Conservation (phyloP, 169 alveolate genomes). For the Eimeria mitis region DNA sequence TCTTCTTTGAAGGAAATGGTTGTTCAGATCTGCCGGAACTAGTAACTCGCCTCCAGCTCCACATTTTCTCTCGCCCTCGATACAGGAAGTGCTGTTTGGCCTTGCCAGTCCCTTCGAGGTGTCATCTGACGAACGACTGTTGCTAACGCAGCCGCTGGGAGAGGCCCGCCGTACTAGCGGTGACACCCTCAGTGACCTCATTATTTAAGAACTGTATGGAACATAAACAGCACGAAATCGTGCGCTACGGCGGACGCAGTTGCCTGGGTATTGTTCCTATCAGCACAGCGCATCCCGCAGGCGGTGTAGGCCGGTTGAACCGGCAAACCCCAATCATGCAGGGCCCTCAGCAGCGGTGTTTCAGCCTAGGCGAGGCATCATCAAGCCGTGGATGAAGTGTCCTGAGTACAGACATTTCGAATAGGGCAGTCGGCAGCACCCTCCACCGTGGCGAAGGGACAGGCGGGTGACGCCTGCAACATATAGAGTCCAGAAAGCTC, state of each 20-base stretch:
- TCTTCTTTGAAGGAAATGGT: background rate
- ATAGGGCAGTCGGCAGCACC: conserved; percentile 59
- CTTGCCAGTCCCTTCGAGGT: conserved; percentile 40
- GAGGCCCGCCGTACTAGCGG: conserved; percentile 66
- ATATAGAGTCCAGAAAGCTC: background rate
- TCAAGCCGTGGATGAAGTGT: background rate
- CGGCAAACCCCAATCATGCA: conserved; percentile 30
- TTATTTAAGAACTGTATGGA: background rate
- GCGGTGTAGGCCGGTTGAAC: conserved; percentile 13
- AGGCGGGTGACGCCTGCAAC: conserved; percentile 10
- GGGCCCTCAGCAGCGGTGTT: conserved; percentile 8
- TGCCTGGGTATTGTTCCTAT: background rate
- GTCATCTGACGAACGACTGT: background rate
- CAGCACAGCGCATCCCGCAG: conserved; percentile 49
- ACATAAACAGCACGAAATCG: background rate
- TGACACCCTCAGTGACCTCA: conserved; percentile 40
- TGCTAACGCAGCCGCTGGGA: conserved; percentile 1
- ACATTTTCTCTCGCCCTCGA: background rate
- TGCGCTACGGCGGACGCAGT: background rate
- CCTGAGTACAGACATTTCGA: conserved; percentile 27
- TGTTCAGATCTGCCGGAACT: background rate
- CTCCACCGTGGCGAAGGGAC: conserved; percentile 32
- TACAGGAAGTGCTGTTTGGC: conserved; percentile 32
- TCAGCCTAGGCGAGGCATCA: conserved; percentile 7
- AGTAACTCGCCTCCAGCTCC: background rate